Evolutionary conservation across 2,329 filamentous ascomycete genomes (phyloP), one percentile per base, ranked within the genome.

Genomic region (Pseudogymnoascus destructans): DNA sequence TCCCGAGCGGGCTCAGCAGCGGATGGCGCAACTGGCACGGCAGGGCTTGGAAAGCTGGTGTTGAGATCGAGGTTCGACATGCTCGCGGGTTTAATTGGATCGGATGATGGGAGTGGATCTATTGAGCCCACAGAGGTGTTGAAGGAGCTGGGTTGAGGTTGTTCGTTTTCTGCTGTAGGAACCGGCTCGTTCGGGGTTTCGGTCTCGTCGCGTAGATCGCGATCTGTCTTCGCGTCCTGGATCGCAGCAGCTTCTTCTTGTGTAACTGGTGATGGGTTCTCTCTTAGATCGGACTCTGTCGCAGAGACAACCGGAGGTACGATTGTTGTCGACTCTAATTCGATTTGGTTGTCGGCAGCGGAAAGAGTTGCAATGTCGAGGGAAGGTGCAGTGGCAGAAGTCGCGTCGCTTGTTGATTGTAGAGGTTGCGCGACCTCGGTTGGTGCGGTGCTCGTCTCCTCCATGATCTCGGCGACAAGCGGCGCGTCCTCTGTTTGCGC

Each of bases 301-400:
- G 67, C 64, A 15, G 69, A 67, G 19, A 70, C 62, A 7, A 68
- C 60, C 11, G 67, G 65, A 36, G 66, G 65, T n/a, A 69, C 61
- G 15, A 66, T 61, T 11, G 66, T 65, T 8, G 65, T 42, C 7
- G 61, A 62, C 7, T 62, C 30, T 15, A 49, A 49, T 49, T 49
- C 40, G n/a, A 49, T 49, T n/a, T 49, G 40, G 40, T 49, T 49
- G 40, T 49, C 40, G 8, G 21, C 7, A 10, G 40, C 21, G 7
- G 40, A 7, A 55, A 36, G n/a, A 11, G 52, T 27, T 55, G 33
- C 19, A 5, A 33, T 15, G 52, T 33, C 27, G 27, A 32, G 13
- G 9, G 27, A 32, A 36, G 52, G 27, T 36, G 25, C 9, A 8
- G 8, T 6, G 33, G 52, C 27, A 36, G 27, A 23, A 36, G 27